phyloP scores from a whole-genome alignment of 495 filamentous ascomycete genomes.

The Penicillium argentinense region DNA sequence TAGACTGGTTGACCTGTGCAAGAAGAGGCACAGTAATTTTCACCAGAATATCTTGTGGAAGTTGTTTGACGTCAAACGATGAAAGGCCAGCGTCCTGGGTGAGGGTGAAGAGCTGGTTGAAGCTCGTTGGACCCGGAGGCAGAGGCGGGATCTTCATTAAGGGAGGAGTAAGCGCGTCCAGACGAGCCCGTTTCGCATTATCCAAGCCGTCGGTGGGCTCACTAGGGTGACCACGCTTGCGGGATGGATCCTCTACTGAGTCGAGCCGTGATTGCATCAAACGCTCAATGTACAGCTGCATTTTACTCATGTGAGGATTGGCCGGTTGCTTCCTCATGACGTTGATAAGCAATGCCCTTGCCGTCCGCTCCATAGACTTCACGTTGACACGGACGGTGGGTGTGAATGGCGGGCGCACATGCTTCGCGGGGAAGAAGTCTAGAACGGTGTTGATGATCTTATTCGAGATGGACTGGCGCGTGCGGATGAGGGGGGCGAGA shows the following conservation, averaged over 20 bases:
- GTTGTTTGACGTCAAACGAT: slow-evolving; percentile 75
- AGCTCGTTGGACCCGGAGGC: slow-evolving; percentile 70
- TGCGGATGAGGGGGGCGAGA: slow-evolving; percentile 75
- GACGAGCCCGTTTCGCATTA: slow-evolving; percentile 66
- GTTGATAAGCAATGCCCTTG: slow-evolving; percentile 76
- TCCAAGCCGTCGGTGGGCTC: slow-evolving; percentile 71
- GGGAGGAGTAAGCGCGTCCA: slow-evolving; percentile 53
- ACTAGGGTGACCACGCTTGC: slow-evolving; percentile 70
- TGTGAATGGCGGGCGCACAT: slow-evolving; percentile 73
- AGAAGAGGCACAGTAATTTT: slow-evolving; percentile 74
- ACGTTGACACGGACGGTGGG: slow-evolving; percentile 75
- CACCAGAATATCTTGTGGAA: slow-evolving; percentile 72
- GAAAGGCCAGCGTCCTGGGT: slow-evolving; percentile 71
- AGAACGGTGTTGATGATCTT: slow-evolving; percentile 82
- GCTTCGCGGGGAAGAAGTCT: slow-evolving; percentile 87
- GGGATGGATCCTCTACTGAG: slow-evolving; percentile 65
- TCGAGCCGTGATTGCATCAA: slow-evolving; percentile 72
- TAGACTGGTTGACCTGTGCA: slow-evolving; percentile 57
- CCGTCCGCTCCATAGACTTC: slow-evolving; percentile 92
- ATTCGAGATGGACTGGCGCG: slow-evolving; percentile 73
- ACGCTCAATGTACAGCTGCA: slow-evolving; percentile 80
- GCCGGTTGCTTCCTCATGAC: slow-evolving; percentile 72
- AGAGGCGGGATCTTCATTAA: slow-evolving; percentile 63
- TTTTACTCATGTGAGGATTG: slow-evolving; percentile 63
- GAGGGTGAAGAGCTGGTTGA: slow-evolving; percentile 79